phyloP scores from a whole-genome alignment of 495 filamentous ascomycete species.

The Amorphotheca resinae region DNA sequence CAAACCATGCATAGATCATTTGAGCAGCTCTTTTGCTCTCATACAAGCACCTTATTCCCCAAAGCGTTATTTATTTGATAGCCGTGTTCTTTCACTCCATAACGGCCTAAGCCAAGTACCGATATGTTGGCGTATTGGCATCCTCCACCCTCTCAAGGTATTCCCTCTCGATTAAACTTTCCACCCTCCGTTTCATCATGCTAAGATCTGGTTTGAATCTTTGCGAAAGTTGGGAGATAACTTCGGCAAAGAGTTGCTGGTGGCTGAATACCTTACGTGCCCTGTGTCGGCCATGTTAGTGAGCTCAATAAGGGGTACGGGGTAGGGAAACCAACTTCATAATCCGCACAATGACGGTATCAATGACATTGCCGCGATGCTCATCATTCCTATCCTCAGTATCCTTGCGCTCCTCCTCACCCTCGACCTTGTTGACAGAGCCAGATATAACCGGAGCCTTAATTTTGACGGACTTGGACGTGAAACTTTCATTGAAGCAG shows the following conservation, averaged over 20 bases:
- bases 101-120: slow-evolving; percentile 46
- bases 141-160: slow-evolving; percentile 83
- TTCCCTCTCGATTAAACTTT: slow-evolving; percentile 82
- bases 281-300: slow-evolving; percentile 32
- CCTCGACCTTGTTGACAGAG: slow-evolving; percentile 71
- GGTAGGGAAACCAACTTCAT: slow-evolving; percentile 65
- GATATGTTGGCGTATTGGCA: slow-evolving; percentile 53
- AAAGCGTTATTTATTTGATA: too few species aligned
- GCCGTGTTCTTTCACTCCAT: too few species aligned
- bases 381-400: slow-evolving; percentile 84
- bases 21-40: neutral
- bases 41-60: neutral
- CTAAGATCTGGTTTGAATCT: slow-evolving; percentile 83
- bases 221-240: slow-evolving; percentile 60
- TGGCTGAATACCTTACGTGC: slow-evolving; percentile 80
- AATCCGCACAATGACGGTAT: slow-evolving; percentile 83
- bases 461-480: slow-evolving; percentile 70
- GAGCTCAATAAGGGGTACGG: slow-evolving; percentile 1
- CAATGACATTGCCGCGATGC: slow-evolving; percentile 61
- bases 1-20: neutral
- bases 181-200: slow-evolving; percentile 91
- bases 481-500: slow-evolving; percentile 72
- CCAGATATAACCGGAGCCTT: slow-evolving; percentile 56
- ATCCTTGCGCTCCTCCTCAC: slow-evolving; percentile 65
- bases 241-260: slow-evolving; percentile 70